Conservation (phyloP, 2,329 filamentous ascomycete species). For the Atkinsonella hypoxylon region DNA sequence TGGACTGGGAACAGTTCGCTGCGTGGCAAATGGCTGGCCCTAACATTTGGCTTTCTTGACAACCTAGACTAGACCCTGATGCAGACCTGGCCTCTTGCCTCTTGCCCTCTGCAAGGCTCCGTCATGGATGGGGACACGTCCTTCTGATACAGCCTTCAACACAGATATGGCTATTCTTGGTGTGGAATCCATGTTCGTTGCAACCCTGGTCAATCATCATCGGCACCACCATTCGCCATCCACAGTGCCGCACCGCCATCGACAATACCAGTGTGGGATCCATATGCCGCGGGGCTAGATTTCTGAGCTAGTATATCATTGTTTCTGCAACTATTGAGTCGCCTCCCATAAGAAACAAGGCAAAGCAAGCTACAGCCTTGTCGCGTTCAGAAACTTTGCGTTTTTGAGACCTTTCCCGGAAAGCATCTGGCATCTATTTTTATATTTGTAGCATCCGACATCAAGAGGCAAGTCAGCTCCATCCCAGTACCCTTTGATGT, state of each 20-base stretch:
- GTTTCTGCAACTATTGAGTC: not conserved
- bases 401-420: not conserved
- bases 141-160: not conserved
- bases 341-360: not conserved
- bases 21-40: not conserved
- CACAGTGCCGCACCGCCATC: constrained; percentile 6
- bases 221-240: constrained; percentile 6
- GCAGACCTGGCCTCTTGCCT: constrained; percentile 4
- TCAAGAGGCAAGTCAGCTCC: not conserved
- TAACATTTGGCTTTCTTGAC: not conserved
- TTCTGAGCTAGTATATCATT: not conserved
- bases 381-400: not conserved
- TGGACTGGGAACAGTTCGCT: not conserved
- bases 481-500: not conserved
- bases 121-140: constrained; percentile 9
- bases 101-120: constrained; percentile 9
- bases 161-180: not conserved
- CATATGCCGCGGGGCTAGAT: constrained; percentile 1
- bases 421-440: not conserved
- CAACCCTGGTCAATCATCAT: constrained; percentile 6
- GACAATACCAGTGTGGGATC: constrained; percentile 5
- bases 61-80: not conserved
- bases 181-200: constrained; percentile 7
- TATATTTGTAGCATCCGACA: not conserved
- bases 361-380: not conserved